Conservation (phyloP, 371 early-diverging fungal species). For the Catenaria anguillulae region DNA sequence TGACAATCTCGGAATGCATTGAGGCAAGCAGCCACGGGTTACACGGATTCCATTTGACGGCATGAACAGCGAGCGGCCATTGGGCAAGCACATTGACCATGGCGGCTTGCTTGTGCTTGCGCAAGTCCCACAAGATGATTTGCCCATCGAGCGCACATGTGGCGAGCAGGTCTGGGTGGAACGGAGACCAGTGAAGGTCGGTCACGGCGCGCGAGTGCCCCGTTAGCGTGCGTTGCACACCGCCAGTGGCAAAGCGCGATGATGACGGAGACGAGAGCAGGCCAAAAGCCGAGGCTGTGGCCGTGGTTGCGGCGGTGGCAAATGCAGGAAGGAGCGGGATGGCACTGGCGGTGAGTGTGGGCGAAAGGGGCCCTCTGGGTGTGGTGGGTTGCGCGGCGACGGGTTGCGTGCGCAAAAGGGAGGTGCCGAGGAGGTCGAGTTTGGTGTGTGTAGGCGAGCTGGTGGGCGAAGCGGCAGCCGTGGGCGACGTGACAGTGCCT, state of each 20-base stretch:
- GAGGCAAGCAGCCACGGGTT: background rate
- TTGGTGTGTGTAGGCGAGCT: background rate
- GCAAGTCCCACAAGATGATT: conserved; percentile 76
- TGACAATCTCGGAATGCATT: background rate
- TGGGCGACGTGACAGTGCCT: conserved; percentile 20
- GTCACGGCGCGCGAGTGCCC: conserved; percentile 67
- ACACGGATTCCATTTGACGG: background rate
- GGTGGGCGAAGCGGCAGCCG: conserved; percentile 50
- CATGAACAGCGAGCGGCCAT: background rate
- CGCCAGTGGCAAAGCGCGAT: no score
- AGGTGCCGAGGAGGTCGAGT: no score
- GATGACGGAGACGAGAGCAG: no score
- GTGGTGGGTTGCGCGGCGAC: no score
- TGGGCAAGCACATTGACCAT: conserved; percentile 10
- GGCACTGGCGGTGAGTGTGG: no score
- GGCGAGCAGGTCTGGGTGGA: conserved; percentile 57
- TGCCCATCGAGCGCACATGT: conserved; percentile 73
- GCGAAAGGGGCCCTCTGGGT: no score
- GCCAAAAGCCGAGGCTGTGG: no score
- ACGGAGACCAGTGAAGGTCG: conserved; percentile 72
- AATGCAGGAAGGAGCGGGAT: no score
- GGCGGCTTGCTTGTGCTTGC: conserved; percentile 22
- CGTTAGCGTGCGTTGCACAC: conserved; percentile 47
- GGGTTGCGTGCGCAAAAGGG: no score
- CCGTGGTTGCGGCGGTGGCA: no score